Base-by-base conservation (phyloP, 352 stramenopile genomes). In the Thraustotheca clavata region DNA sequence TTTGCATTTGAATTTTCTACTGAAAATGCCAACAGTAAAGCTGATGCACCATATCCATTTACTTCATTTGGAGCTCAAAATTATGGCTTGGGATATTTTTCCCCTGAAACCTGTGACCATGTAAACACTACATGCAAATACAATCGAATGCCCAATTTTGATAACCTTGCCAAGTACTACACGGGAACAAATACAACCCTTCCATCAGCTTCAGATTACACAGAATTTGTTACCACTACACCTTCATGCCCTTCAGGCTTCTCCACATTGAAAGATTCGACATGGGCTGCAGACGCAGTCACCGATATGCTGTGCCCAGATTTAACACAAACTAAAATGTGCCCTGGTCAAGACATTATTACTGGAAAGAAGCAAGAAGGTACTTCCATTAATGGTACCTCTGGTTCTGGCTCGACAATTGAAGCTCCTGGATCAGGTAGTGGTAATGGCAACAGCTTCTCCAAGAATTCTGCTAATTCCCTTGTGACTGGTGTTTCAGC, bases 61-160 rank as follows among this genome's bases (percentile, higher is more conserved):
- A 90, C 75, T 47, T 59, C 43, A 4, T 95, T 77, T 48, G 83
- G 80, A 3, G 68, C 73, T 9, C 75, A 90, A 65, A 91, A 94
- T 67, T 96, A 95, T 55, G 88, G 88, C 1, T 71, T 96, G 0
- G 88, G 88, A 4, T 96, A 91, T 73, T 95, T 85, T 57, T 74
- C 72, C 11, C 86, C 86, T 12, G 74, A 69, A 12, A 59, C 82
- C 61, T 95, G 86, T 52, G 77, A 95, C 50, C 76, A 90, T 62
- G 54, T 61, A 0, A 71, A 59, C 29, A 74, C 69, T 0, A 24
- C 69, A 40, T 96, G 86, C 67, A 62, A 59, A n/a, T 95, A 82
- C 60, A 80, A 80, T 24, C 69, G 62, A 26, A 91, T 90, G 76
- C 87, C 86, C 22, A 90, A 91, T 67, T 95, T 80, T 73, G 52